Base-by-base conservation (phyloP, 257 asterid species). In the Ophiorrhiza pumila region DNA sequence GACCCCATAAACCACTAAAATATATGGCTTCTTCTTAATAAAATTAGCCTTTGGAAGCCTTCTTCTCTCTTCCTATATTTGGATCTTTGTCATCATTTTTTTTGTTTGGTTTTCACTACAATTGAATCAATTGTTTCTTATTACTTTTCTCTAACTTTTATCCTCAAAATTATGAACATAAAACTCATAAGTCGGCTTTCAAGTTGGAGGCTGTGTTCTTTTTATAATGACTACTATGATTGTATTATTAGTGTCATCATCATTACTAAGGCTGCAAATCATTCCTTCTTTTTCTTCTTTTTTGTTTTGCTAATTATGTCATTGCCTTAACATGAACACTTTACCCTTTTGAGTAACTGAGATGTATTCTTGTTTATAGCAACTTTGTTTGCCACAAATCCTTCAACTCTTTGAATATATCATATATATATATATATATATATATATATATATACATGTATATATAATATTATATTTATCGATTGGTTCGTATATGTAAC, bases 131-230 rank as follows among this genome's bases (percentile, higher is more conserved):
- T 43, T 52, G 23, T 31, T 62, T 22, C 29, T 20, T 58, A 45
- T 13, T 53, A 62, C 57, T 45, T 61, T 74, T 47, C n/a, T 58
- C 15, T 45, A 76, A 31, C 65, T 74, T 46, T 76, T 74, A 25
- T 37, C 73, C 34, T 65, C 71, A 61, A 41, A 67, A 83, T 81
- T 61, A 87, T 81, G 49, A 5, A 68, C 71, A 49, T n/a, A 74
- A 65, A 23, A 29, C 46, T 41, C 58, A 37, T 75, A 74, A 78
- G 85, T 69, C 87, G 89, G 88, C 93, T 80, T 85, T 87, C 89
- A 87, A 32, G 72, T 20, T 5, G 55, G 32, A 63, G 50, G 62
- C 53, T 43, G 29, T n/a, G 58, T 32, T 75, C 68, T 69, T 78
- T 74, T 25, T 78, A 75, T 72, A 66, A 83, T 85, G 73, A 78